Evolutionary conservation across 805 yeast genomes (phyloP), one percentile per base, ranked within the genome.

Genomic region (Ogataea corticis): DNA sequence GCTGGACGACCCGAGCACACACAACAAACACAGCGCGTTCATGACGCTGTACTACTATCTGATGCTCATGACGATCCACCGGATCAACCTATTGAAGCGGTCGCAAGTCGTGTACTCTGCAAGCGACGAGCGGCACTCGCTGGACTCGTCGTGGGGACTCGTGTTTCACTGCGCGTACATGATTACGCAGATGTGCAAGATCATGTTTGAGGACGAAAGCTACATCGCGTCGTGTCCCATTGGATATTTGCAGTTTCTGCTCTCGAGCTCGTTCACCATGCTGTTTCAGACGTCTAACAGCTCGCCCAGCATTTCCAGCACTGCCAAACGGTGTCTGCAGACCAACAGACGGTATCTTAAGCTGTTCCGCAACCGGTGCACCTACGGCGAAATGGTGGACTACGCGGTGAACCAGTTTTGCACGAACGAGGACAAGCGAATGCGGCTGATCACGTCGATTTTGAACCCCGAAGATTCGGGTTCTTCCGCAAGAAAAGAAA

Each of bases 101-200:
- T 69, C 59, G 69, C 33, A 35, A 14, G 62, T 29, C 23, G 33
- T 31, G 12, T 9, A 31, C 2, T 19, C 38, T 15, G 29, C 4
- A 1, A 19, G 12, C 12, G 33, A 37, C 12, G 25, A 37, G 9
- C 19, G 28, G 15, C 33, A n/a, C 17, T 7, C 4, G 18, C 13
- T 37, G 41, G 16, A 28, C 30, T 47, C 77, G 78, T 77, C 85
- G 11, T 80, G 87, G 83, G 85, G 87, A 3, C 81, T 85, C 46
- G 83, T 87, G 3, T 85, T 84, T 68, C 87, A 83, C 59, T 85
- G 90, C 2, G 87, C 90, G 1, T 76, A 84, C 54, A 82, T 83
- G 82, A 81, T 85, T 48, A 75, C 83, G 4, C 72, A 76, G 42
- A 82, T 85, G 38, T 70, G 77, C 29, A 77, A 77, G 44, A 53